phyloP scores from a whole-genome alignment of 2,329 filamentous ascomycete genomes.

The Calonectria hawksworthii region DNA sequence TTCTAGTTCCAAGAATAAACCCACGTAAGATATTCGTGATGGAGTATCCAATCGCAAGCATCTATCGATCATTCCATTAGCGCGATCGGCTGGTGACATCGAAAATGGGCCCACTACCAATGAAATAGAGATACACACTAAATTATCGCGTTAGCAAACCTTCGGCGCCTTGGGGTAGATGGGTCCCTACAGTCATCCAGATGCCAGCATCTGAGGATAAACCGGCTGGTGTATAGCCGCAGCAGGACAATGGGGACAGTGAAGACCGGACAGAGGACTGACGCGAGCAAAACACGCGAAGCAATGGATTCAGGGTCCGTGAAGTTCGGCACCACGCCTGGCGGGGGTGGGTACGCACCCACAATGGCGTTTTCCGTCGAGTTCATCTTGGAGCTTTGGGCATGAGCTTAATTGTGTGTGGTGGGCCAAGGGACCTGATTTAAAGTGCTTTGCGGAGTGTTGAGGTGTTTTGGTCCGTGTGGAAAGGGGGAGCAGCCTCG shows the following conservation, averaged over 20 bases:
- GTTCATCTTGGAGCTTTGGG: not conserved
- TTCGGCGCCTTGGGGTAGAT: not conserved
- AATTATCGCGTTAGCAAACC: not conserved
- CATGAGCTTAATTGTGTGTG: not conserved
- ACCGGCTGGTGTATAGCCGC: conserved; percentile 27
- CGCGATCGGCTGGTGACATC: not conserved
- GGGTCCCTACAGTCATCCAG: conserved; percentile 26
- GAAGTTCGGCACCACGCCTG: conserved; percentile 7
- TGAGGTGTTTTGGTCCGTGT: not conserved
- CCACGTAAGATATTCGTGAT: not conserved
- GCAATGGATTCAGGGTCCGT: conserved; percentile 13
- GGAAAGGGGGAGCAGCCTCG: not conserved
- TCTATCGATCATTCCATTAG: not conserved
- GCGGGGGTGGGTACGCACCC: conserved; percentile 5
- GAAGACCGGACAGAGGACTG: conserved; percentile 10
- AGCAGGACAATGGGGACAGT: conserved; percentile 22
- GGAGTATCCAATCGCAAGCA: conserved; percentile 14
- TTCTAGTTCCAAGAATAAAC: not conserved
- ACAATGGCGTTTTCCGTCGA: not conserved
- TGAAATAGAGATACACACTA: conserved; percentile 1
- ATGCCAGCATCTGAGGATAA: conserved; percentile 27
- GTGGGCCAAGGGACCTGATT: not conserved
- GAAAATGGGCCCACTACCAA: not conserved
- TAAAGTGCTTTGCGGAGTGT: not conserved
- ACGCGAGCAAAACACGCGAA: not conserved